Base-by-base conservation (phyloP, 306 rosid species). In the Cucurbita pepo region DNA sequence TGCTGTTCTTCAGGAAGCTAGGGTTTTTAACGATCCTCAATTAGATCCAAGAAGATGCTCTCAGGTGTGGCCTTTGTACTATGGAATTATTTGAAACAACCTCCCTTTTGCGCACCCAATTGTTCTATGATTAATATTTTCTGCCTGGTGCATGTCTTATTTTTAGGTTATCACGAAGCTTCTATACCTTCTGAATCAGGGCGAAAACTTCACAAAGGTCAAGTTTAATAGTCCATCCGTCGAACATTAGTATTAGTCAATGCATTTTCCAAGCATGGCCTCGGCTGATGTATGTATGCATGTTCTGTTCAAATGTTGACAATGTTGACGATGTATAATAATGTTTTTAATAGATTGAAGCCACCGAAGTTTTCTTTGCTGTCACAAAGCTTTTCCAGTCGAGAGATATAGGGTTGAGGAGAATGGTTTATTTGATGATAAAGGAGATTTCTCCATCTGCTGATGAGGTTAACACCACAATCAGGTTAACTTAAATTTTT, bases 21-120 rank as follows among this genome's bases (percentile, higher is more conserved):
- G 99, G 75, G 99, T 94, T 83, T 94, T 94, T 73, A 91, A 95
- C 82, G 99, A 94, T 73, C 99, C 99, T 37, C 99, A 91, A 72
- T 90, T 94, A 56, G 96, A 94, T 77, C 79, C 99, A 14, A 91
- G 96, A 82, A 88, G 95, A 84, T 94, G 99, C 86, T 91, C 99
- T 53, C 99, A 94, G 96, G 99, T 94, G 63, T 63, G 34, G 40
- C 51, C 62, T 75, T 69, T 21, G 53, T 64, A 48, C 45, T 69
- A 34, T 25, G n/a, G 30, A 47, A 81, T 57, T 60, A 13, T 48
- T 69, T 69, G 15, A 18, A 14, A 56, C 48, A 14, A 53, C 30
- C 4, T 37, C 11, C 25, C 44, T 69, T 25, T 15, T 15, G 37
- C 10, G 5, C 10, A 36, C 45, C 15, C 22, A 71, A 56, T 36